Percentiles rank a stretch among this genome's conserved stretches.
phyloP scores from a whole-genome alignment of 1,139 yeast genomes.

The Nakaseomyces nivariensis region DNA sequence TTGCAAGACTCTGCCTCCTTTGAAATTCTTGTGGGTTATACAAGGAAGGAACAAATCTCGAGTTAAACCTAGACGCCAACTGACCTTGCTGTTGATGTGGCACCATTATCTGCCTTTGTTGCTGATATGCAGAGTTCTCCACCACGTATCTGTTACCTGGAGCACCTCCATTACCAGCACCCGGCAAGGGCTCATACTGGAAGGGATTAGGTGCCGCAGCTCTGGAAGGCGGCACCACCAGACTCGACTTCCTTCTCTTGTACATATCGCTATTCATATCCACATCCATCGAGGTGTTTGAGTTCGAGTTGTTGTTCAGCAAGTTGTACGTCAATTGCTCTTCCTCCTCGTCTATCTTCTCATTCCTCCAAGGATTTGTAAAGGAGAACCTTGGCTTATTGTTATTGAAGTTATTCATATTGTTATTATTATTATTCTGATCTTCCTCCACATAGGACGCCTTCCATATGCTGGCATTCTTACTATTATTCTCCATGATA shows the following conservation, averaged over 20 bases:
- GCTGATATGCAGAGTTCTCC: conserved; percentile 8
- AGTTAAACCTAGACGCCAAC: background rate
- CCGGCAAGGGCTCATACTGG: conserved; percentile 25
- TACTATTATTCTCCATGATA: background rate
- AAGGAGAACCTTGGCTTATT: conserved; percentile 13
- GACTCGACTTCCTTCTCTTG: conserved; percentile 26
- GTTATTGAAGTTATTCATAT: conserved; percentile 11
- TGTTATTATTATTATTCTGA: conserved; percentile 9
- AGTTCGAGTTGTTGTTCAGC: conserved; percentile 3
- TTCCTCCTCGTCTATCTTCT: conserved; percentile 12
- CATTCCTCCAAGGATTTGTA: conserved; percentile 21
- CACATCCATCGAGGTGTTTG: conserved; percentile 4
- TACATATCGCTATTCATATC: conserved; percentile 7
- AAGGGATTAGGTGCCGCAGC: conserved; percentile 38
- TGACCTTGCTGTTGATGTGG: conserved; percentile 8
- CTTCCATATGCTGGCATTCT: conserved; percentile 9
- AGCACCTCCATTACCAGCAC: background rate
- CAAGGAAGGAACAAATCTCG: conserved; percentile 9
- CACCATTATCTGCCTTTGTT: conserved; percentile 10
- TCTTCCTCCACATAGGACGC: conserved; percentile 11
- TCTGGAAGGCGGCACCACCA: conserved; percentile 36
- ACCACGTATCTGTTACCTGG: conserved; percentile 7
- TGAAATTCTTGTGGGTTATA: conserved; percentile 24
- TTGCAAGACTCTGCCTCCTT: conserved; percentile 34
- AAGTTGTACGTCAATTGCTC: conserved; percentile 5